Evolutionary conservation across 305 asterid species (phyloP).

Genomic region (Fraxinus sp.): DNA sequence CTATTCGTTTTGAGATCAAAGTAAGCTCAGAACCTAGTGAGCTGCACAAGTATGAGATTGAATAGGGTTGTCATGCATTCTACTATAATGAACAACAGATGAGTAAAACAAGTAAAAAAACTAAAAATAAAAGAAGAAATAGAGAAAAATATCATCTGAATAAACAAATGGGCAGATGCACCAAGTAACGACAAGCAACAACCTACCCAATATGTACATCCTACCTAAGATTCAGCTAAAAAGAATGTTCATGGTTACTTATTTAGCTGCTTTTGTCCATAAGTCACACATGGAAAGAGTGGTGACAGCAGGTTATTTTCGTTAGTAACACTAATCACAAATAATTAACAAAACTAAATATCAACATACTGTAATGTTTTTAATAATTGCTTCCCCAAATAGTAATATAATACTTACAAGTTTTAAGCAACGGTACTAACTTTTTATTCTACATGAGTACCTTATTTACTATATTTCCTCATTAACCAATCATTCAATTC

Average conservation of each 20-base stretch:
- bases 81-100: background rate
- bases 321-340: background rate
- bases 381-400: background rate
- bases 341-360: background rate
- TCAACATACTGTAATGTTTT: background rate
- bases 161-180: background rate
- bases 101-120: background rate
- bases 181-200: background rate
- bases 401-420: background rate
- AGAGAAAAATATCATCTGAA: background rate
- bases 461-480: conserved; percentile 25
- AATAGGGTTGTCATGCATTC: background rate
- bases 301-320: background rate
- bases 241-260: background rate
- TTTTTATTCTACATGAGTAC: conserved; percentile 21
- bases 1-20: background rate
- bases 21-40: background rate
- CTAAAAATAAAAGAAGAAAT: background rate
- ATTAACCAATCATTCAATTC: conserved; percentile 36
- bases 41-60: background rate
- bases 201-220: background rate
- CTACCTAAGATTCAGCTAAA: background rate
- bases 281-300: background rate
- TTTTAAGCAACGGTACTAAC: conserved; percentile 9
- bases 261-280: background rate